Evolutionary conservation across 2,329 filamentous ascomycete genomes (phyloP).

Genomic region (Chaetomiaceae sp.): DNA sequence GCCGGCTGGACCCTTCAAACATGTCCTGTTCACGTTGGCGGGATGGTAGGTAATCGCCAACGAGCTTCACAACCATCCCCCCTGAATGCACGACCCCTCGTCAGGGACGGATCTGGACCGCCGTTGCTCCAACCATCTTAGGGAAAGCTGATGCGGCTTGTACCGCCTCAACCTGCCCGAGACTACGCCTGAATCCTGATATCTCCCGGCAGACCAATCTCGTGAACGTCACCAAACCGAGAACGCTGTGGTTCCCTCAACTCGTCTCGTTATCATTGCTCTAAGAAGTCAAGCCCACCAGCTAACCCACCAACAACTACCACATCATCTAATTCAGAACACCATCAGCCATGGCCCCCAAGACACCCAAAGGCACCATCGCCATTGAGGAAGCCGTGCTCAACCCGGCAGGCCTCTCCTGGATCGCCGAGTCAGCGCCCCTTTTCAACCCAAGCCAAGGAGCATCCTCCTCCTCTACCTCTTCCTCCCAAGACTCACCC

Average conservation of each 20-base stretch:
- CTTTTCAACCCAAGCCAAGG: constrained; percentile 28
- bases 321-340: not conserved
- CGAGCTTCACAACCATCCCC: no score
- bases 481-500: constrained; percentile 26
- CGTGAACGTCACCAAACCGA: no score
- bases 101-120: not conserved
- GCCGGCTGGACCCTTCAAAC: not conserved
- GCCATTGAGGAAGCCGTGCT: constrained; percentile 36
- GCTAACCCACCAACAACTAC: not conserved
- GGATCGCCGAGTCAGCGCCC: constrained; percentile 28
- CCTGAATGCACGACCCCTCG: not conserved
- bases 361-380: constrained; percentile 29
- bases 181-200: no score
- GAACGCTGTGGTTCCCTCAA: no score
- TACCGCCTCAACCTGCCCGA: not conserved
- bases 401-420: constrained; percentile 30
- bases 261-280: not conserved
- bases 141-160: constrained; percentile 3
- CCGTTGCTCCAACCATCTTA: not conserved
- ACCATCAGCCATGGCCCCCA: constrained; percentile 1
- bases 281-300: not conserved
- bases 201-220: no score
- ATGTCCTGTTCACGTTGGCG: no score
- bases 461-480: constrained; percentile 6
- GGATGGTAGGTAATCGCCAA: no score